phyloP scores from a whole-genome alignment of 257 asterid genomes.

The Solanum ahanhuiri region DNA sequence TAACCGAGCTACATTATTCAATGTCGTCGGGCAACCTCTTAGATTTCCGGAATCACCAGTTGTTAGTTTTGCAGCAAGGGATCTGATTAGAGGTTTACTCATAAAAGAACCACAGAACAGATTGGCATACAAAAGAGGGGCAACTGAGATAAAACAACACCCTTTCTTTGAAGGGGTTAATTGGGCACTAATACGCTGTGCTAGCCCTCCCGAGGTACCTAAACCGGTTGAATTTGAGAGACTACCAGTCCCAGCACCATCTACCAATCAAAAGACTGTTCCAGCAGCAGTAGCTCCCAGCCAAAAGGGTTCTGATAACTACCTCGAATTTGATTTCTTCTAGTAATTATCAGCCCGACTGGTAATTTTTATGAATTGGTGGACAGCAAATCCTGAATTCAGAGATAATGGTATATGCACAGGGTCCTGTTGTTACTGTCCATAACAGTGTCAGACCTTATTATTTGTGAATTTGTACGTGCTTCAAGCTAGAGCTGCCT shows the following conservation, averaged over 20 bases:
- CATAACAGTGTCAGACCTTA: not conserved
- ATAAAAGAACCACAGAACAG: constrained; percentile 36
- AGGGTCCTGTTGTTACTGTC: not conserved
- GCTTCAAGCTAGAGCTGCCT: not conserved
- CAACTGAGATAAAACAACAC: constrained; percentile 38
- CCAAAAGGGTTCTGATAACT: constrained; percentile 19
- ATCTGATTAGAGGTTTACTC: constrained; percentile 30
- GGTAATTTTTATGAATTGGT: not conserved
- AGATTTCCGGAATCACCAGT: constrained; percentile 30
- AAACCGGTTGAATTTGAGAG: constrained; percentile 23
- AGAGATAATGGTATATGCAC: not conserved
- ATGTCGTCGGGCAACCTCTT: constrained; percentile 36
- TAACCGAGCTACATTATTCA: constrained; percentile 34
- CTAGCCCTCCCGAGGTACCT: constrained; percentile 36
- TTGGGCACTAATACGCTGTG: constrained; percentile 37
- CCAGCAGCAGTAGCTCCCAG: constrained; percentile 3
- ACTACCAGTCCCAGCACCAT: constrained; percentile 6
- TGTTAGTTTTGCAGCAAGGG: constrained; percentile 34
- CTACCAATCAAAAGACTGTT: constrained; percentile 14
- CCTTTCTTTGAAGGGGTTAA: constrained; percentile 38
- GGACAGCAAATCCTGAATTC: not conserved
- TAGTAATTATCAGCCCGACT: constrained; percentile 7
- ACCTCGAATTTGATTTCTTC: constrained; percentile 34
- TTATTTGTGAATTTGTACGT: not conserved
- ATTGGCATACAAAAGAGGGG: constrained; percentile 36